Conservation (phyloP, 352 stramenopile species). For the Thraustochytrium striatum region DNA sequence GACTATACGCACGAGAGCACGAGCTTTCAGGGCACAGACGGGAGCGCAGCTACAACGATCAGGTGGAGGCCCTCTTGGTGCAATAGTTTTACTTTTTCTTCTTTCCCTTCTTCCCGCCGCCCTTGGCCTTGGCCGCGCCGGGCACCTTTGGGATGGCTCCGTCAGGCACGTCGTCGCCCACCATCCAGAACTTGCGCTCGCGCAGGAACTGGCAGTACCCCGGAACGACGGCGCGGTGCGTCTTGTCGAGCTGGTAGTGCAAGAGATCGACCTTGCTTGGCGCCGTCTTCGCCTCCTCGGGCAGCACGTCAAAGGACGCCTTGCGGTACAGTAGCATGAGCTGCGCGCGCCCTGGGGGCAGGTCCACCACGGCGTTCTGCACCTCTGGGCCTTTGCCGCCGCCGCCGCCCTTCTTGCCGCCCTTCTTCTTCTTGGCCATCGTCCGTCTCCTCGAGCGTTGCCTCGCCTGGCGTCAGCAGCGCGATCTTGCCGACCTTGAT, state of each 20-base stretch:
- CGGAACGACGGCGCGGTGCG: conserved; percentile 12
- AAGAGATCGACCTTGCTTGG: conserved; percentile 13
- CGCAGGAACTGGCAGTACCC: conserved; percentile 13
- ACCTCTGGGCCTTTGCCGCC: neutral
- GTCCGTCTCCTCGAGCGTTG: too few relatives aligned
- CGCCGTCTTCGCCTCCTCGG: neutral
- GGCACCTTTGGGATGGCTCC: conserved; percentile 37
- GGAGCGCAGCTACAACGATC: neutral
- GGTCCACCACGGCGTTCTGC: conserved; percentile 24
- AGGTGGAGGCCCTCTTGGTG: conserved; percentile 1
- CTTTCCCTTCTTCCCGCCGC: conserved; percentile 29
- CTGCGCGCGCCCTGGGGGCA: conserved; percentile 24
- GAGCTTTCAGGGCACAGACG: neutral
- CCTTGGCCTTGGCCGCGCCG: conserved; percentile 17
- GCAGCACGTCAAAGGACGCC: conserved; percentile 28
- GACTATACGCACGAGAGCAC: conserved; percentile 13
- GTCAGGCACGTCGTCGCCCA: conserved; percentile 28
- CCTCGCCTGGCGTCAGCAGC: too few relatives aligned
- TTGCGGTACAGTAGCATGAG: conserved; percentile 41
- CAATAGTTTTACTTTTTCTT: conserved; percentile 8
- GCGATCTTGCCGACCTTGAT: too few relatives aligned
- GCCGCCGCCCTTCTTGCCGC: neutral
- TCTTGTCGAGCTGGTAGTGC: conserved; percentile 30
- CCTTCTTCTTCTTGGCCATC: conserved; percentile 33
- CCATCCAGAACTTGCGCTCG: conserved; percentile 45